Conservation (phyloP, 176 grass and related monocot genomes). For the Hordeum vulgare region DNA sequence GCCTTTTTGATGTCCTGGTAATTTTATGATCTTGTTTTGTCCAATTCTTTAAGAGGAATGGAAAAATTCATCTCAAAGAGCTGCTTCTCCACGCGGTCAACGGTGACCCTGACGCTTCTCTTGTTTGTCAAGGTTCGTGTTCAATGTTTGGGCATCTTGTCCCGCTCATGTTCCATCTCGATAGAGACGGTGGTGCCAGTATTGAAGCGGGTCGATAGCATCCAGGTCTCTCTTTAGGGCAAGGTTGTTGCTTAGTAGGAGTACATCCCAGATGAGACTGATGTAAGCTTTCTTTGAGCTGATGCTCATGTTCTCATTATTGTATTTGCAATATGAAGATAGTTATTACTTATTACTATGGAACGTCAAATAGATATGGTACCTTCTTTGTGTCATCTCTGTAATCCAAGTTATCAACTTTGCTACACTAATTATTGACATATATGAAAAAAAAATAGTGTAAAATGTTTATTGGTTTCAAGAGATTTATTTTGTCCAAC, state of each 20-base stretch:
- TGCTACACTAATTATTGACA: neutral
- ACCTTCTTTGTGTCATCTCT: neutral
- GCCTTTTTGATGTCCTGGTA: no score
- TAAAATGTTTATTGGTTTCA: neutral
- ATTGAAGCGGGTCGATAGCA: conserved; percentile 71
- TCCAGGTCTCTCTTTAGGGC: conserved; percentile 71
- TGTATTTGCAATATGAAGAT: neutral
- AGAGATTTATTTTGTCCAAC: neutral
- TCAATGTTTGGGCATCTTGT: no score
- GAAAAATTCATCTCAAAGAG: no score
- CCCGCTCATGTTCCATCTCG: conserved; percentile 10
- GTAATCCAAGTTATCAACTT: neutral
- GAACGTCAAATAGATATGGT: neutral
- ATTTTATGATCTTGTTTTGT: no score
- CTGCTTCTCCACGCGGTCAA: no score
- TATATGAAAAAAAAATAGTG: neutral
- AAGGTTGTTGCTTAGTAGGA: conserved; percentile 47
- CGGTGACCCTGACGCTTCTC: no score
- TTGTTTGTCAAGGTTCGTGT: no score
- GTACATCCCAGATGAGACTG: conserved; percentile 40
- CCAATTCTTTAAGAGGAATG: no score
- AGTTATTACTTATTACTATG: neutral
- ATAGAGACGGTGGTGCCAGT: conserved; percentile 64
- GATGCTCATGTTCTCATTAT: neutral
- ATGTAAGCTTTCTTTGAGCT: conserved; percentile 44